phyloP scores from a whole-genome alignment of 2,329 filamentous ascomycete species.

The Arthrobotrys megalospora region DNA sequence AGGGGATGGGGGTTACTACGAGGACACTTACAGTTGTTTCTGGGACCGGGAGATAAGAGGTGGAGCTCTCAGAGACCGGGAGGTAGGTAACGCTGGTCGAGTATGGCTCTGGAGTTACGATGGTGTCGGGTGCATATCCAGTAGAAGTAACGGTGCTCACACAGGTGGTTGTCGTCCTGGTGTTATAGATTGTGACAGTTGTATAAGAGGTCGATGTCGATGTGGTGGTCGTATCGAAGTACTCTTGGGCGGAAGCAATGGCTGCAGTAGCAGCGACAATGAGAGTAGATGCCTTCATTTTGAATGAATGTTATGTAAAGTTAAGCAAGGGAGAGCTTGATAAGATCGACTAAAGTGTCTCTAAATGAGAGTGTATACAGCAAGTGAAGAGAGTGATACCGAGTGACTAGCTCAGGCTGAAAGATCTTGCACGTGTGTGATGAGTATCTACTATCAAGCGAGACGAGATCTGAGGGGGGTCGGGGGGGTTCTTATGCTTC shows the following conservation, averaged over 20 bases:
- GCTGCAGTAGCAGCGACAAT: conserved; percentile 47
- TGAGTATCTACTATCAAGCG: conserved; percentile 58
- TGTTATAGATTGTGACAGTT: conserved; percentile 55
- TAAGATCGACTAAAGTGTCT: conserved; percentile 30
- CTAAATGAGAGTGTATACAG: conserved; percentile 52
- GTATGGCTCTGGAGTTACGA: conserved; percentile 35
- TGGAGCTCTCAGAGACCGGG: conserved; percentile 50
- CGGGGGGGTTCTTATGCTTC: conserved; percentile 60
- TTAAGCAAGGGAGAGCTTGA: conserved; percentile 25
- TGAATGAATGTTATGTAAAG: conserved; percentile 53
- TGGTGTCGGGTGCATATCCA: conserved; percentile 41
- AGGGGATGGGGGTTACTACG: conserved; percentile 34
- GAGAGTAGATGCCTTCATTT: conserved; percentile 60
- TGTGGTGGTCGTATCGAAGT: conserved; percentile 53
- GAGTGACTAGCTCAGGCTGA: conserved; percentile 57
- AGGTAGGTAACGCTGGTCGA: conserved; percentile 47
- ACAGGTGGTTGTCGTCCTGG: conserved; percentile 49
- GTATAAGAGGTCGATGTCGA: conserved; percentile 50
- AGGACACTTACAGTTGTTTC: conserved; percentile 49
- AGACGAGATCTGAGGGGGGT: conserved; percentile 53
- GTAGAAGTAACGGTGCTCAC: conserved; percentile 50
- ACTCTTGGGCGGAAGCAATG: conserved; percentile 51
- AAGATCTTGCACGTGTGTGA: conserved; percentile 49
- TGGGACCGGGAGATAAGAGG: conserved; percentile 44
- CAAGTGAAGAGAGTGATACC: conserved; percentile 53